Evolutionary conservation across 2,329 filamentous ascomycete genomes (phyloP).

Genomic region (Xylaria polymorpha): DNA sequence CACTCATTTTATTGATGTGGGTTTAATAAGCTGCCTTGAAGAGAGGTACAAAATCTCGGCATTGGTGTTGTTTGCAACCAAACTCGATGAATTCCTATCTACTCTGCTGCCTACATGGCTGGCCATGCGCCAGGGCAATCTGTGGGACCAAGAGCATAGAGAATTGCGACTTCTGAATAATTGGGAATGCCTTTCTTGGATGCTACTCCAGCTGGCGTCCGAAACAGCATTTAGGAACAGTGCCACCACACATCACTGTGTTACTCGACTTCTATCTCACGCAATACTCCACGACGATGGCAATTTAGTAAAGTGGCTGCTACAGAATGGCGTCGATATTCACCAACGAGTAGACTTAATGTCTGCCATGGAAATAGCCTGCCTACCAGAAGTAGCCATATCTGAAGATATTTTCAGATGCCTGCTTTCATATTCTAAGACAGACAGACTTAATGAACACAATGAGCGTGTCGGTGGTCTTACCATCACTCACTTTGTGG

Average conservation of each 20-base stretch:
- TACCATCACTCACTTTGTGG: background rate
- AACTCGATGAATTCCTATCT: background rate
- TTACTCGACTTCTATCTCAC: slow-evolving; percentile 12
- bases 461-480: background rate
- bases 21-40: background rate
- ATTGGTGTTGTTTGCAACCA: slow-evolving; percentile 9
- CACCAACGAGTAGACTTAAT: slow-evolving; percentile 8
- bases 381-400: background rate
- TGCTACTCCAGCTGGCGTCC: slow-evolving; percentile 7
- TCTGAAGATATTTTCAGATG: background rate
- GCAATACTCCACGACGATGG: slow-evolving; percentile 19
- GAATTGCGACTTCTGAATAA: background rate
- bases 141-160: background rate
- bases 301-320: background rate
- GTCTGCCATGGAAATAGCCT: slow-evolving; percentile 13
- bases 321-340: slow-evolving; percentile 2
- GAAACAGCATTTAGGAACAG: background rate
- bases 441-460: background rate
- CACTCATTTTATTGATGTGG: background rate
- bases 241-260: background rate
- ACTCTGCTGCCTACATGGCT: background rate
- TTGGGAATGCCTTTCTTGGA: slow-evolving; percentile 10
- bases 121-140: background rate
- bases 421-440: slow-evolving; percentile 9
- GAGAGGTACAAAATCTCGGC: background rate